These are phyloP conservation scores for Diaporthe sp. DNA, from an alignment of 2,329 filamentous ascomycete species.

Conservation along the genomic window DNA sequence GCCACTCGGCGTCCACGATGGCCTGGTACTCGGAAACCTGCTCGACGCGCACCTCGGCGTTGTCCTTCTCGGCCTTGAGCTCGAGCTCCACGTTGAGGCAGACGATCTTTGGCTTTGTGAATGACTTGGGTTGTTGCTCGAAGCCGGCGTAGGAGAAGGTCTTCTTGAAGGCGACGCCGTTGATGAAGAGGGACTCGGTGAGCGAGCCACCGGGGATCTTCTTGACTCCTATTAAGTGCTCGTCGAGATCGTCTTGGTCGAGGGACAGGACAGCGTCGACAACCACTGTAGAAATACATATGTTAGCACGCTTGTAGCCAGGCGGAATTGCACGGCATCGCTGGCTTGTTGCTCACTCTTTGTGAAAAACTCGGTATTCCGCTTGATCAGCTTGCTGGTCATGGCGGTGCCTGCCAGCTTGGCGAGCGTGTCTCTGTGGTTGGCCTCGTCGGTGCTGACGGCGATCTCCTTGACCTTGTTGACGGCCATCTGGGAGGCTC, in stretches of 20 bases:
- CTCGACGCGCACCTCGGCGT: conserved; percentile 97
- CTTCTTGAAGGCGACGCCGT: conserved; percentile 99
- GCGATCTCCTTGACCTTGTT: conserved; percentile 99
- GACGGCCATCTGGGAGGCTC: conserved; percentile 89
- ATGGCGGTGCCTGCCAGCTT: conserved; percentile 96
- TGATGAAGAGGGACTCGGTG: conserved; percentile 96
- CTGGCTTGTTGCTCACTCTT: conserved; percentile 75
- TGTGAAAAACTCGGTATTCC: conserved; percentile 96
- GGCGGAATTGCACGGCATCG: no score
- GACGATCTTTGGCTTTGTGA: conserved; percentile 94
- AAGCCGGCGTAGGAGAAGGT: conserved; percentile 99
- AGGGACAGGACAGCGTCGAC: conserved; percentile 96
- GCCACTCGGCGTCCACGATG: conserved; percentile 99
- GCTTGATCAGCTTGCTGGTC: conserved; percentile 99
- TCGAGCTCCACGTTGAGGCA: conserved; percentile 98
- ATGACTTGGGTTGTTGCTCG: conserved; percentile 98
- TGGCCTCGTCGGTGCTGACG: conserved; percentile 84
- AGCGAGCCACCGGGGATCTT: conserved; percentile 97
- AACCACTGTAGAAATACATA: conserved; percentile 76
- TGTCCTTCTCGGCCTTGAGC: conserved; percentile 99
- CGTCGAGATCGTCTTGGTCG: conserved; percentile 96
- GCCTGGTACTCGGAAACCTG: conserved; percentile 99
- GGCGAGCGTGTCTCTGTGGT: conserved; percentile 86
- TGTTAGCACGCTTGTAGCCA: conserved; percentile 43
- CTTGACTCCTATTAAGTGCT: conserved; percentile 98